phyloP scores from a whole-genome alignment of 305 asterid genomes.

The Fraxinus baroniana region DNA sequence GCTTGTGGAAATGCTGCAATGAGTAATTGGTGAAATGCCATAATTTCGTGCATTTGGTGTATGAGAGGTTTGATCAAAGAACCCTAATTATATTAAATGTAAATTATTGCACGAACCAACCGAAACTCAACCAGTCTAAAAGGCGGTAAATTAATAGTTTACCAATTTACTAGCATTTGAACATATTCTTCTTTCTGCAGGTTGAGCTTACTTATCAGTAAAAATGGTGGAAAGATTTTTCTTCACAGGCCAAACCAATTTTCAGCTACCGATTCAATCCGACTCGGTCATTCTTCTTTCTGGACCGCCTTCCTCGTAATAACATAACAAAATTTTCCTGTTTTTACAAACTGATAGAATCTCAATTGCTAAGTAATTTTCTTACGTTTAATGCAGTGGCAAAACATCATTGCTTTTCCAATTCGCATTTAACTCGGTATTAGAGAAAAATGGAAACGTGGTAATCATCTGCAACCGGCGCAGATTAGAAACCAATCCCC shows the following conservation, averaged over 20 bases:
- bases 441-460: slow-evolving; percentile 34
- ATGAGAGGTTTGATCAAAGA: background rate
- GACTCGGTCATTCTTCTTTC: slow-evolving; percentile 55
- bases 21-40: background rate
- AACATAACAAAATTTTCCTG: background rate
- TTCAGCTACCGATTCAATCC: slow-evolving; percentile 5
- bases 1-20: background rate
- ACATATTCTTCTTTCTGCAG: background rate
- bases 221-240: slow-evolving; percentile 67
- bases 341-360: background rate
- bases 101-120: background rate
- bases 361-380: background rate
- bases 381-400: slow-evolving; percentile 37
- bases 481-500: slow-evolving; percentile 54
- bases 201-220: background rate
- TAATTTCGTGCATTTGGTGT: background rate
- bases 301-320: slow-evolving; percentile 82
- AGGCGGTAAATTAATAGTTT: background rate
- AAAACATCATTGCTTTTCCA: slow-evolving; percentile 88
- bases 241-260: slow-evolving; percentile 22
- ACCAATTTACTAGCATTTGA: background rate
- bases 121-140: background rate
- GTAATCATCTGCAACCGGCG: slow-evolving; percentile 72
- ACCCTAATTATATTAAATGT: background rate
- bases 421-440: slow-evolving; percentile 65